phyloP scores from a whole-genome alignment of 257 asterid genomes.

The Capsicum baccatum region DNA sequence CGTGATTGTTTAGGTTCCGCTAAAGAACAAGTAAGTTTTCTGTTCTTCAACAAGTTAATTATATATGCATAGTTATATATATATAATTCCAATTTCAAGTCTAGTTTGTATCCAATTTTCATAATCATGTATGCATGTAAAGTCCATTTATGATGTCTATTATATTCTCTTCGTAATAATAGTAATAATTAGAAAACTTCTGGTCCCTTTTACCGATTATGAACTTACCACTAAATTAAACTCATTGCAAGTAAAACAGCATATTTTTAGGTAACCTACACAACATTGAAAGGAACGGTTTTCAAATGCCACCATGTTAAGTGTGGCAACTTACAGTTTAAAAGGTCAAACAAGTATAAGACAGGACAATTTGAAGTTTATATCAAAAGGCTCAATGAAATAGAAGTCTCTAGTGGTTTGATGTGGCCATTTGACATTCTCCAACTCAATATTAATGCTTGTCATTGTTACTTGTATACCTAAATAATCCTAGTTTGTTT shows the following conservation, averaged over 20 bases:
- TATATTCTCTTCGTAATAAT: not conserved
- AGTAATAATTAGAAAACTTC: too few species aligned
- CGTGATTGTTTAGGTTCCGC: too few species aligned
- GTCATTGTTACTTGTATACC: not conserved
- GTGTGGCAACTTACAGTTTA: conserved; percentile 19
- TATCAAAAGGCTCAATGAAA: not conserved
- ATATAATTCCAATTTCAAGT: not conserved
- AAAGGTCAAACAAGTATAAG: not conserved
- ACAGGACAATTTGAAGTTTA: conserved; percentile 18
- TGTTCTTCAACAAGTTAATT: too few species aligned
- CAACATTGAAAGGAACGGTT: not conserved
- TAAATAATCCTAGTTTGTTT: not conserved
- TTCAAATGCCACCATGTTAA: conserved; percentile 13
- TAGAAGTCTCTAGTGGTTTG: not conserved
- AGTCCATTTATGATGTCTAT: not conserved
- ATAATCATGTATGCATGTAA: not conserved
- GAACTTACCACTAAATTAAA: too few species aligned
- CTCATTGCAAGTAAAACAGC: too few species aligned
- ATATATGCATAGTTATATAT: too few species aligned
- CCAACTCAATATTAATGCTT: conserved; percentile 16
- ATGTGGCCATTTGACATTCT: conserved; percentile 19
- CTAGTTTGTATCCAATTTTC: not conserved
- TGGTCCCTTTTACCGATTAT: too few species aligned
- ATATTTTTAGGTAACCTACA: too few species aligned
- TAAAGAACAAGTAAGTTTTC: too few species aligned